Base-by-base conservation (phyloP, 1,284 basidiomycete species). In the Sanghuangporus weigelae region DNA sequence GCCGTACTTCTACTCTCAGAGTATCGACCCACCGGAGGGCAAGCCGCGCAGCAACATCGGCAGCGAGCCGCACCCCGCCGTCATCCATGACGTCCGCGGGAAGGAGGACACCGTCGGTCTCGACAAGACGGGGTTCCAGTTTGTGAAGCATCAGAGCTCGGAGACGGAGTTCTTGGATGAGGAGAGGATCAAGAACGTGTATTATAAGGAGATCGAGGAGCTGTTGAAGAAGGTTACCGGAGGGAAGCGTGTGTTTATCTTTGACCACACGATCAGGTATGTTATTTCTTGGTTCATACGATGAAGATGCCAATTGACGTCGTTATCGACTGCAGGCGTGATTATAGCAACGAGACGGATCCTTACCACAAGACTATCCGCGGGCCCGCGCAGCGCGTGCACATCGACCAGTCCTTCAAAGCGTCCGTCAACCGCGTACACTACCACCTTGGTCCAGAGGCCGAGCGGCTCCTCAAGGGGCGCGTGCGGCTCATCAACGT, bases 401-500 rank as follows among this genome's bases (percentile, higher is more conserved):
- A 87, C 68, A 79, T 85, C 61, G 86, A 87, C 70, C 85, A 87
- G 71, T 84, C 85, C 0, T 77, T 75, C 46, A 68, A 73, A 10
- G 78, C 84, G 2, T 74, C 81, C 12, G 73, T 79, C 23, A 75
- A 74, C 2, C 81, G 84, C 21, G 84, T 87, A 1, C 78, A 80
- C 64, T 76, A 79, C 12, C 84, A 86, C 67, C 76, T 83, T 31
- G 77, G 77, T 14, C 73, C 71, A 7, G 82, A 84, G 1, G 82
- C 73, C 0, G 76, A 79, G 3, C 73, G 72, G 16, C 75, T 81
- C 8, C 74, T 84, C 26, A 71, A 79, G 66, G 74, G 75, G n/a
- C 83, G 87, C 40, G 84, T 79, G 42, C 80, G 79, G 63, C 77
- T 84, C 65, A 79, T 84, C 75, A 84, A 84, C 69, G 76, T 83